Conservation (phyloP, 2,329 filamentous ascomycete species). For the Cadophora gregata region DNA sequence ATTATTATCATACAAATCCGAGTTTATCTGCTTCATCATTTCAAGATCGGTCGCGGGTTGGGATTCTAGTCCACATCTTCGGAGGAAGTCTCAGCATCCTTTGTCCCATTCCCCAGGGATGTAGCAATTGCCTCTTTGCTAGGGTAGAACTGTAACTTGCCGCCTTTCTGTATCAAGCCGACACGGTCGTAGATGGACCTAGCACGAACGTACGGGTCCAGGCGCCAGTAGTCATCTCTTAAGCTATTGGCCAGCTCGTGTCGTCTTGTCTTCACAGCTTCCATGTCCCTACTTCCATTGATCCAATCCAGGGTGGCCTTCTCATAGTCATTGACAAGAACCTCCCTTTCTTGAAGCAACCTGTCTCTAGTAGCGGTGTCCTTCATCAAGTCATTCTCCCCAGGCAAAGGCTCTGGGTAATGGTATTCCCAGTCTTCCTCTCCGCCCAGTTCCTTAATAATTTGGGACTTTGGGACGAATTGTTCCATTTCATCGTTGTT, state of each 20-base stretch:
- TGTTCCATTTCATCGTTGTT: constrained; percentile 77
- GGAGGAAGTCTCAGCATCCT: constrained; percentile 36
- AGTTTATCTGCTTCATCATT: not conserved
- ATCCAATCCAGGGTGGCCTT: constrained; percentile 79
- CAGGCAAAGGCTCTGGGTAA: constrained; percentile 76
- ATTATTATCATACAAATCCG: constrained; percentile 24
- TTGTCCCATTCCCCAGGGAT: constrained; percentile 25
- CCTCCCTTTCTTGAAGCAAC: constrained; percentile 67
- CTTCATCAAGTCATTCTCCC: constrained; percentile 80
- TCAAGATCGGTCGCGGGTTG: not conserved
- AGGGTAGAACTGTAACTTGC: constrained; percentile 75
- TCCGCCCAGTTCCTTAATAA: constrained; percentile 85
- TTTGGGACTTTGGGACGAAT: constrained; percentile 73
- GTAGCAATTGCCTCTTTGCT: constrained; percentile 22
- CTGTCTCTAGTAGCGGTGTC: constrained; percentile 66
- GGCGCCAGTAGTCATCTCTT: constrained; percentile 80
- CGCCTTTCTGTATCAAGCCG: constrained; percentile 71
- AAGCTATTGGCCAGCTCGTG: constrained; percentile 67
- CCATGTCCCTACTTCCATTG: constrained; percentile 46
- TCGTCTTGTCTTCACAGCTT: constrained; percentile 61
- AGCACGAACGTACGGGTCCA: constrained; percentile 87
- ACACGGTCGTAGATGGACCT: constrained; percentile 84
- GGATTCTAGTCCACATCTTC: constrained; percentile 40
- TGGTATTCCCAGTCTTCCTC: constrained; percentile 83
- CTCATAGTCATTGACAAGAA: constrained; percentile 77